Evolutionary conservation across 371 early-diverging fungal genomes (phyloP).

Genomic region (Mucor sp.): DNA sequence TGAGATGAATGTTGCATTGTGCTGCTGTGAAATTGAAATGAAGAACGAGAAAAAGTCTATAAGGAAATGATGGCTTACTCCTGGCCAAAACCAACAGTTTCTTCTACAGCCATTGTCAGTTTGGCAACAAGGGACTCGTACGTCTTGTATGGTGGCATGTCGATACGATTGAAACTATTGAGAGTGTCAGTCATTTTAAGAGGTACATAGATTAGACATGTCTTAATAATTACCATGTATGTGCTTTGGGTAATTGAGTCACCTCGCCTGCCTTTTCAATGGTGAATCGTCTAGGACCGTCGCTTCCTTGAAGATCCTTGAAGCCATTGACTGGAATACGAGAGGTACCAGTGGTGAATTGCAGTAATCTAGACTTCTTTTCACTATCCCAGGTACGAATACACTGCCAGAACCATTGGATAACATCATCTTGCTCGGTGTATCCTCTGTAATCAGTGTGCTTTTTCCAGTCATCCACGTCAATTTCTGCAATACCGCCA

Average conservation of each 20-base stretch:
- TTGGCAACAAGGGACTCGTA: slow-evolving; percentile 76
- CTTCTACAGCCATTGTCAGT: slow-evolving; percentile 93
- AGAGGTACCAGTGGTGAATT: slow-evolving; percentile 98
- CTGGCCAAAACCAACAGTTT: slow-evolving; percentile 87
- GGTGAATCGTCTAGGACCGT: slow-evolving; percentile 95
- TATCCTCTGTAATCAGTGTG: slow-evolving; percentile 99
- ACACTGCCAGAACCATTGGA: slow-evolving; percentile 98
- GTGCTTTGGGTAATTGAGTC: slow-evolving; percentile 87
- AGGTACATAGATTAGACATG: neutral
- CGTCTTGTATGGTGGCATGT: slow-evolving; percentile 89
- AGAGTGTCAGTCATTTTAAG: neutral
- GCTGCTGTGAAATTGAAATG: neutral
- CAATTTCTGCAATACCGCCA: slow-evolving; percentile 97
- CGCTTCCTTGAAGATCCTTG: slow-evolving; percentile 96
- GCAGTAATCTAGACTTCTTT: slow-evolving; percentile 93
- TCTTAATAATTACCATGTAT: slow-evolving; percentile 78
- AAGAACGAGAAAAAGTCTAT: neutral
- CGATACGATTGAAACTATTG: slow-evolving; percentile 91
- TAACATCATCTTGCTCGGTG: slow-evolving; percentile 92
- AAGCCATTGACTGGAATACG: slow-evolving; percentile 99
- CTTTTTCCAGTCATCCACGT: slow-evolving; percentile 99
- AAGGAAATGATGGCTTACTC: neutral
- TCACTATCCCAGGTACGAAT: slow-evolving; percentile 91
- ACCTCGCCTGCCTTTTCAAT: slow-evolving; percentile 94
- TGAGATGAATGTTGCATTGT: slow-evolving; percentile 15